A percentile compares a stretch with the other conserved stretches of the same genome.
Evolutionary conservation across 2,329 filamentous ascomycete species (phyloP).

Genomic region (Ophioceras dolichostomum): DNA sequence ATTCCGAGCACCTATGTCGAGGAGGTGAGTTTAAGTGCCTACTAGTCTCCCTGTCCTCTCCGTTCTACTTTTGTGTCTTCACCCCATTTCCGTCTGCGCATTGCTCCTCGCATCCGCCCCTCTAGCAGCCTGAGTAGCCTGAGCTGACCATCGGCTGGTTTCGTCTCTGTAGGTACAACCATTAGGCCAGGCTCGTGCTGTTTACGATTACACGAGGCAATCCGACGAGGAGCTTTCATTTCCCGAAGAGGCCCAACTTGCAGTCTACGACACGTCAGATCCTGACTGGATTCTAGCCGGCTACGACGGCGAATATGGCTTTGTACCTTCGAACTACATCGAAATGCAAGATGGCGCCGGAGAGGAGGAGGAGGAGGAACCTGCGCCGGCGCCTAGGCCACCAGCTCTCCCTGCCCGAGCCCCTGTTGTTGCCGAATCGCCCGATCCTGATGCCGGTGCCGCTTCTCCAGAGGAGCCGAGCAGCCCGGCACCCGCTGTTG

Average conservation of each 20-base stretch:
- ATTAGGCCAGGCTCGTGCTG: slow-evolving; percentile 59
- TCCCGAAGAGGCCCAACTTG: slow-evolving; percentile 69
- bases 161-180: slow-evolving; percentile 41
- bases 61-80: background rate
- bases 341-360: slow-evolving; percentile 50
- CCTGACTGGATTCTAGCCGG: slow-evolving; percentile 95
- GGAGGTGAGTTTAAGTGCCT: slow-evolving; percentile 68
- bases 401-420: slow-evolving; percentile 33
- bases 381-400: slow-evolving; percentile 16
- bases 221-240: slow-evolving; percentile 98
- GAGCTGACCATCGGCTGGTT: too few relatives aligned
- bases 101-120: background rate
- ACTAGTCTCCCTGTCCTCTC: too few relatives aligned
- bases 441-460: slow-evolving; percentile 19
- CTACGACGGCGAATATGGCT: slow-evolving; percentile 74
- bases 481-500: slow-evolving; percentile 11
- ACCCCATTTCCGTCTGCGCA: background rate
- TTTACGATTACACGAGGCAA: slow-evolving; percentile 96
- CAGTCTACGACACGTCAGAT: slow-evolving; percentile 83
- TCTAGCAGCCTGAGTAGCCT: background rate
- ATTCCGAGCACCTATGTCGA: slow-evolving; percentile 94
- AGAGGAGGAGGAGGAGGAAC: slow-evolving; percentile 21
- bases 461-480: slow-evolving; percentile 15
- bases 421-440: slow-evolving; percentile 19
- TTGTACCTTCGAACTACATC: slow-evolving; percentile 94